phyloP scores from a whole-genome alignment of 805 yeast genomes.

The Candida lessepsii region DNA sequence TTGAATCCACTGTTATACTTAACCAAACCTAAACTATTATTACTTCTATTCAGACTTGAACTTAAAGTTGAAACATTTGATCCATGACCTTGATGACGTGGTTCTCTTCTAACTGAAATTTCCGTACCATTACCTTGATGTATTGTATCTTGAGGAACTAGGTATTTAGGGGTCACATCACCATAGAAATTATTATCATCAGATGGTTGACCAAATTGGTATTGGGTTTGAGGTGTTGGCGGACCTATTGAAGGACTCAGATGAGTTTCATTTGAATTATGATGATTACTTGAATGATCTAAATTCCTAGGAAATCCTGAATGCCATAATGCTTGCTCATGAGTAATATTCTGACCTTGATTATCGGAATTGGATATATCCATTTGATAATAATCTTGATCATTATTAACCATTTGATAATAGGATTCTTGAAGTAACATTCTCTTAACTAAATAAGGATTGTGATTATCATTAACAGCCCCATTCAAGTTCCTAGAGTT shows the following conservation, averaged over 20 bases:
- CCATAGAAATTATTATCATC: neutral
- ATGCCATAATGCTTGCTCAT: neutral
- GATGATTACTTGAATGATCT: neutral
- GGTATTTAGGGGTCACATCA: neutral
- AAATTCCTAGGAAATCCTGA: neutral
- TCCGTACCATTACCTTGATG: too few species aligned
- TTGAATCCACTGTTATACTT: conserved; percentile 1
- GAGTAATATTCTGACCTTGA: neutral
- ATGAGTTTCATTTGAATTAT: neutral
- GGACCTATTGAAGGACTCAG: conserved; percentile 9
- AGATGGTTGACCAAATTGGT: conserved; percentile 3
- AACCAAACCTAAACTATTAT: conserved; percentile 2
- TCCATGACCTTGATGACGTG: conserved; percentile 10
- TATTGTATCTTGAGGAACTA: neutral
- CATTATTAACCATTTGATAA: conserved; percentile 2
- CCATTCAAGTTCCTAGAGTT: neutral
- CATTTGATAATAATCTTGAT: conserved; percentile 2
- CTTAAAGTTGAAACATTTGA: conserved; percentile 14
- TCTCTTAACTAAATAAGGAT: neutral
- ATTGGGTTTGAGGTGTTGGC: conserved; percentile 8
- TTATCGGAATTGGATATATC: neutral
- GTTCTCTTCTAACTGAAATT: too few species aligned
- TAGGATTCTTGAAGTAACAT: conserved; percentile 4
- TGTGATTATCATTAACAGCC: neutral
- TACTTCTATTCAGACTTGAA: conserved; percentile 3